Percentiles rank a stretch among this genome's conserved stretches.
Conservation (phyloP, 2,329 filamentous ascomycete genomes). For the Fusarium bactridioides region DNA sequence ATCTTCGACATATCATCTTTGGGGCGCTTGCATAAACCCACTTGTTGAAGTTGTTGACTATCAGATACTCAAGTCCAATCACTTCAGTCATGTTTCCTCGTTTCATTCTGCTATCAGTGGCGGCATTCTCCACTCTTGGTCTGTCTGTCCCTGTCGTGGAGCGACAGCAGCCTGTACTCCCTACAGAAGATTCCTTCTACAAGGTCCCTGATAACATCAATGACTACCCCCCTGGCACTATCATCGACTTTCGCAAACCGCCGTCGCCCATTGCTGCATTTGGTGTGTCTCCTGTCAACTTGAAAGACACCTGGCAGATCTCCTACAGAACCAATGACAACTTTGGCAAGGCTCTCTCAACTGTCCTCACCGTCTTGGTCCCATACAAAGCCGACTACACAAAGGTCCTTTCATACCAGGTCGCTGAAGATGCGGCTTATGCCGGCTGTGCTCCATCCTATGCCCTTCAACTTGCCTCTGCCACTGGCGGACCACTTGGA, state of each 20-base stretch:
- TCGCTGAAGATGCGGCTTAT: neutral
- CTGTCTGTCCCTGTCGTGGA: neutral
- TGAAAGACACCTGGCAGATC: neutral
- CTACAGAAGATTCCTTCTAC: neutral
- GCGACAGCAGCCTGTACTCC: neutral
- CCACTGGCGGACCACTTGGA: neutral
- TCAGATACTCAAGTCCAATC: neutral
- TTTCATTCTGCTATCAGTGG: neutral
- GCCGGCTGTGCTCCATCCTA: neutral
- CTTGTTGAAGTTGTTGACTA: rapidly evolving
- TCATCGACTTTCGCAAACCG: neutral
- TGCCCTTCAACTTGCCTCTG: neutral
- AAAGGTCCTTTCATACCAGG: neutral
- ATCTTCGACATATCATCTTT: rapidly evolving
- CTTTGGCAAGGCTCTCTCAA: neutral
- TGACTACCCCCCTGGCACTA: neutral
- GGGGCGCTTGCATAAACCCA: neutral
- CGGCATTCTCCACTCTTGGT: neutral
- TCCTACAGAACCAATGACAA: neutral
- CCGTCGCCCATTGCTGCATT: neutral
- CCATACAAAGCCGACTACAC: neutral
- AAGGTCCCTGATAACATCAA: neutral
- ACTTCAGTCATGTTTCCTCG: neutral
- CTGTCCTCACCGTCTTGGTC: neutral
- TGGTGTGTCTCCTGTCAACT: neutral